Base-by-base conservation (phyloP, 768 basidiomycete species). In the Suillus hirtellus region DNA sequence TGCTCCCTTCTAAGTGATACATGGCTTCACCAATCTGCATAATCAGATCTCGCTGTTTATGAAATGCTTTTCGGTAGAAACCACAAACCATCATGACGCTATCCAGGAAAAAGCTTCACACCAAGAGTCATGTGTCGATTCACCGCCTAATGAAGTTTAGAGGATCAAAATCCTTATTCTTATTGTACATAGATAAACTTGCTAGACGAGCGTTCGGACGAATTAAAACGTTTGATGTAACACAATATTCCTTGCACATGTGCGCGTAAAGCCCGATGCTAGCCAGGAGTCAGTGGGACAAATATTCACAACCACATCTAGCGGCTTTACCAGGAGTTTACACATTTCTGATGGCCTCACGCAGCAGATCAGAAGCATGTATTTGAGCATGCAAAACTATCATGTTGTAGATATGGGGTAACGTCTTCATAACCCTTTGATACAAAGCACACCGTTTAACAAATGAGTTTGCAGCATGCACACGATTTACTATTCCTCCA, bases 41-140 rank as follows among this genome's bases (percentile, higher is more conserved):
- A 27, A 42, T n/a, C 65, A 75, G 74, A 53, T 74, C 59, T 75
- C 74, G 21, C 42, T 70, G 35, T 74, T 76, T 62, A 56, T 76
- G 50, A 72, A 72, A 63, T 68, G 61, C 38, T 69, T 69, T 35
- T 65, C 72, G 21, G 66, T 75, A 61, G 72, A 69, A 40, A 68
- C 31, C 47, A 61, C 9, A 34, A 61, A 59, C n/a, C 63, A 66
- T 8, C 63, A 67, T 4, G 62, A 69, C 37, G 31, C 63, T 15
- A 56, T 27, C 8, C 64, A 63, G 61, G 75, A 76, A 64, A 67
- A 71, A 53, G 60, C 66, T 40, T 65, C 44, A 27, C 47, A 67
- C 44, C 43, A 53, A 40, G 27, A 42, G 21, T 59, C 56, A 58
- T 60, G 62, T 52, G 52, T 64, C 35, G 34, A 50, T 49, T 64